Percentiles rank a stretch among this genome's conserved stretches.
phyloP scores from a whole-genome alignment of 106 monocot species.

The Dendrobium officinale region DNA sequence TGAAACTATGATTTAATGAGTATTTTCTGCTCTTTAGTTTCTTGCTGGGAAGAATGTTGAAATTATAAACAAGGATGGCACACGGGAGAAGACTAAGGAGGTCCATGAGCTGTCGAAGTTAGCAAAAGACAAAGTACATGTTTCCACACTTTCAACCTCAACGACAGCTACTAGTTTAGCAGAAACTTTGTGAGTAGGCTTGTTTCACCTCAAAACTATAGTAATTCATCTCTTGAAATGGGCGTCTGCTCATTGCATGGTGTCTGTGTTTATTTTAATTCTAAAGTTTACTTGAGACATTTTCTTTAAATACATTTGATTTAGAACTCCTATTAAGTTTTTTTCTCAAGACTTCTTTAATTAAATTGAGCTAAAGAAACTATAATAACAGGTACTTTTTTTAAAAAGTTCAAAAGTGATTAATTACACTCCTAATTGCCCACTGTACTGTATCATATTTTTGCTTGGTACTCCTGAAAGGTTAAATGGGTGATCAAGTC shows the following conservation, averaged over 20 bases:
- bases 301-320: too few species aligned
- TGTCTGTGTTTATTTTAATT: not conserved
- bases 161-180: constrained; percentile 12
- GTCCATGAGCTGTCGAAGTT: constrained; percentile 11
- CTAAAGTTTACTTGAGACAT: not conserved
- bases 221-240: not conserved
- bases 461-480: too few species aligned
- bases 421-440: too few species aligned
- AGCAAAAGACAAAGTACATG: constrained; percentile 30
- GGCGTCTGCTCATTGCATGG: not conserved
- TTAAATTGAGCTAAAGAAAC: too few species aligned
- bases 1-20: not conserved
- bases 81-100: constrained; percentile 52
- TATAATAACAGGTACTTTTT: too few species aligned
- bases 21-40: constrained; percentile 21
- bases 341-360: too few species aligned
- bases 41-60: constrained; percentile 71
- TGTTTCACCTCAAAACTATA: not conserved
- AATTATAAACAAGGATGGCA: constrained; percentile 59
- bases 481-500: too few species aligned
- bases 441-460: too few species aligned
- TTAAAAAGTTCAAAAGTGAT: too few species aligned
- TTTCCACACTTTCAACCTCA: constrained; percentile 6
- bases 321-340: too few species aligned
- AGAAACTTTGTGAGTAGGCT: constrained; percentile 32